Evolutionary conservation across 257 asterid genomes (phyloP).

Genomic region (Cinchona pubescens): DNA sequence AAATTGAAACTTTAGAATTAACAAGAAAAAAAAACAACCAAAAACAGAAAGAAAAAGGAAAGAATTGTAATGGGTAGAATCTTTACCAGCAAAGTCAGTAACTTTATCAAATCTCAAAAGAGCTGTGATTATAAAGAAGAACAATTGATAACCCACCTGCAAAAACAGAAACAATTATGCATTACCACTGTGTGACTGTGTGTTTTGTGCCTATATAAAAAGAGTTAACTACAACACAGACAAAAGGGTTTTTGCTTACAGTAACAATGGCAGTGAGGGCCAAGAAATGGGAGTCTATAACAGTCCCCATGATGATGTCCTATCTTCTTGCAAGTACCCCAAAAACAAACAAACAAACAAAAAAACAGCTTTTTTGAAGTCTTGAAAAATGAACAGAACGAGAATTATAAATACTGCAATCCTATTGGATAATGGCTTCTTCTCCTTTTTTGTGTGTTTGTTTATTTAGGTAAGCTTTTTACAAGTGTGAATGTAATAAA

Average conservation of each 20-base stretch:
- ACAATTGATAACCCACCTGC: constrained; percentile 83
- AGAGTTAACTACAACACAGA: too few species aligned
- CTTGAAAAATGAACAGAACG: not conserved
- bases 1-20: not conserved
- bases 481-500: not conserved
- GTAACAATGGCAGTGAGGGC: constrained; percentile 94
- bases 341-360: too few species aligned
- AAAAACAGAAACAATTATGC: constrained; percentile 25
- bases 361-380: not conserved
- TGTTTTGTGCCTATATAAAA: not conserved
- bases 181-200: not conserved
- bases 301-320: constrained; percentile 51
- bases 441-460: not conserved
- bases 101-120: constrained; percentile 84
- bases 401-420: not conserved
- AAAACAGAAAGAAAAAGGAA: not conserved
- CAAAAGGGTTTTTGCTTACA: constrained; percentile 29
- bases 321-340: not conserved
- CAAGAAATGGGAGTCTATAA: constrained; percentile 78
- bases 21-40: constrained; percentile 2
- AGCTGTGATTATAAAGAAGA: constrained; percentile 83
- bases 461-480: not conserved
- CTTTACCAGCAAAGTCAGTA: constrained; percentile 89
- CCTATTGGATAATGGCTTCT: constrained; percentile 3
- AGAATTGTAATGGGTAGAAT: not conserved